A percentile compares a stretch with the other conserved stretches of the same genome.
Conservation (phyloP, 208 protist species). For the Trypanosoma melophagium region DNA sequence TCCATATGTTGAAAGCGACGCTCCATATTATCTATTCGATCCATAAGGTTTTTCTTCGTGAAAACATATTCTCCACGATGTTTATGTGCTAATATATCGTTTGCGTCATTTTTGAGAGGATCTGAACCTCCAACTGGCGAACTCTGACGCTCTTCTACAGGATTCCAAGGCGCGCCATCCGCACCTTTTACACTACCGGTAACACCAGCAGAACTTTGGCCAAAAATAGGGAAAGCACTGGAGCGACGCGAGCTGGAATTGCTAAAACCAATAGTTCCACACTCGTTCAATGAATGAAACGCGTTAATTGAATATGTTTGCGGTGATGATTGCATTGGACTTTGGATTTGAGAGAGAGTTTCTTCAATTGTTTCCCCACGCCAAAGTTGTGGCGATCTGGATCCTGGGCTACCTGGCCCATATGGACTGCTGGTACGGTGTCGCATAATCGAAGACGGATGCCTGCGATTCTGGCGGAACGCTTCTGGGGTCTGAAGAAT, state of each 20-base stretch:
- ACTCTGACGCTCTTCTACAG: background rate
- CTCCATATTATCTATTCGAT: conserved; percentile 5
- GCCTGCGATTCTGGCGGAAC: too few species aligned
- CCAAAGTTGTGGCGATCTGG: conserved; percentile 8
- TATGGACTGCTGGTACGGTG: background rate
- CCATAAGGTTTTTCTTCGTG: background rate
- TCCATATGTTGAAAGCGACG: background rate
- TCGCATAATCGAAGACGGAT: background rate
- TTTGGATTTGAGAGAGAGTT: background rate
- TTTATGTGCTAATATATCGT: background rate
- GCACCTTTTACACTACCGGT: background rate
- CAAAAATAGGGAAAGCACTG: background rate
- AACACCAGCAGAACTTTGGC: background rate
- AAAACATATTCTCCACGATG: background rate
- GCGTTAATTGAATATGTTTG: too few species aligned
- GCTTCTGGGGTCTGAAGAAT: too few species aligned
- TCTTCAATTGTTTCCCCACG: conserved; percentile 21
- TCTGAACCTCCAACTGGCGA: too few species aligned
- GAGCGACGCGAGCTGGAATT: conserved; percentile 7
- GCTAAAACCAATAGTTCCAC: too few species aligned
- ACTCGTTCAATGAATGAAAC: too few species aligned
- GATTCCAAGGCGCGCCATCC: background rate
- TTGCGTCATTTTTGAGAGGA: too few species aligned
- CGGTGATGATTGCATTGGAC: too few species aligned
- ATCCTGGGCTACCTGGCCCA: background rate